Conservation (phyloP, 192 early-diverging fungal species). For the Coemansia aciculifera region DNA sequence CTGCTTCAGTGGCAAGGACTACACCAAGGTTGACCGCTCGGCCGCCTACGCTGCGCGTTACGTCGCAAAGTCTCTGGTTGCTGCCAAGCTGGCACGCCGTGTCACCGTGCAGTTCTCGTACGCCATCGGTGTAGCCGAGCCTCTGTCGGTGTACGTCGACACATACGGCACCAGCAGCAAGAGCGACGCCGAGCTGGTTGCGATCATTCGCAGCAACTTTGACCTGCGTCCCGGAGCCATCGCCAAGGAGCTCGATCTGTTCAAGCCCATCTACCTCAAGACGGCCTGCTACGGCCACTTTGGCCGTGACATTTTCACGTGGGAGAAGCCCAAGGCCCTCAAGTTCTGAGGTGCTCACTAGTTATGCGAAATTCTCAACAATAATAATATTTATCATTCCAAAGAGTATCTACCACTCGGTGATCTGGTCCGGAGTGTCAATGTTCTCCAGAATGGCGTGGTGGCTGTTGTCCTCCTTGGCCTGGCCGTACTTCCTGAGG, state of each 20-base stretch:
- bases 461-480: constrained; percentile 62
- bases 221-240: constrained; percentile 98
- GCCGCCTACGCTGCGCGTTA: constrained; percentile 97
- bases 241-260: constrained; percentile 96
- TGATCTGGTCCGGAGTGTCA: constrained; percentile 59
- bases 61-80: constrained; percentile 97
- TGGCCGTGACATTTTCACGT: constrained; percentile 89
- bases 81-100: constrained; percentile 90
- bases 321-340: constrained; percentile 89
- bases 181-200: constrained; percentile 86
- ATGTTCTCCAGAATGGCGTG: constrained; percentile 50
- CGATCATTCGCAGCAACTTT: constrained; percentile 97
- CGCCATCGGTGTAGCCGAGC: constrained; percentile 98
- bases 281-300: constrained; percentile 97
- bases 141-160: constrained; percentile 93
- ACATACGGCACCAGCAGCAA: constrained; percentile 94
- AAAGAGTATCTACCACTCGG: constrained; percentile 21
- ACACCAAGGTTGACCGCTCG: constrained; percentile 99
- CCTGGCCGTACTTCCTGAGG: constrained; percentile 50
- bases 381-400: not conserved
- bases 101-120: constrained; percentile 95
- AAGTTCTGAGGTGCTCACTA: constrained; percentile 55
- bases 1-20: constrained; percentile 99
- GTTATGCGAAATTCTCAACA: not conserved
- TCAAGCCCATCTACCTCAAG: constrained; percentile 96